Evolutionary conservation across 176 grass and related monocot species (phyloP).

Genomic region (Poa pratensis): DNA sequence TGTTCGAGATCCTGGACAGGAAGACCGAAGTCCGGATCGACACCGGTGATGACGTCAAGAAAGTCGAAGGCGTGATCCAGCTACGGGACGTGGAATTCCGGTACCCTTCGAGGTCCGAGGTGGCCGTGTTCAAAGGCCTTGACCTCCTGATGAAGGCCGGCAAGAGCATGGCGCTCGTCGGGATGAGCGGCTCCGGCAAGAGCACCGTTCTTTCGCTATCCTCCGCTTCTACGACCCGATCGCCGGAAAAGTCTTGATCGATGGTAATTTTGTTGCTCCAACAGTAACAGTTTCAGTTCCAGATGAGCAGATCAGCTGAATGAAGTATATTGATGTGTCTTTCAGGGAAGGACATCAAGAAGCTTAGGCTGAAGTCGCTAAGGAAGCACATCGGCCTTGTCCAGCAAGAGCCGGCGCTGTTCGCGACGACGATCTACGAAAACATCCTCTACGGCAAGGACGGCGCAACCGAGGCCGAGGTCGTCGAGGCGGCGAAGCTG

Average conservation of each 20-base stretch:
- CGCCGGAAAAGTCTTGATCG: conserved; percentile 84
- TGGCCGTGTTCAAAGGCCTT: conserved; percentile 76
- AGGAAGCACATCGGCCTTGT: conserved; percentile 88
- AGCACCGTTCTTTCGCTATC: conserved; percentile 84
- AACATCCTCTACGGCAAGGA: conserved; percentile 98
- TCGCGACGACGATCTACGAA: conserved; percentile 90
- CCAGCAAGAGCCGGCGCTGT: conserved; percentile 92
- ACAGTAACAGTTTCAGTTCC: background rate
- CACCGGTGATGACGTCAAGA: conserved; percentile 69
- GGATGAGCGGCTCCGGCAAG: conserved; percentile 96
- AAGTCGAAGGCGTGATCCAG: conserved; percentile 74
- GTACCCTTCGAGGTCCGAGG: conserved; percentile 83
- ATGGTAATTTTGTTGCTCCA: conserved; percentile 48
- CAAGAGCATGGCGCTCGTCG: conserved; percentile 97
- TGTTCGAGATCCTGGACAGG: conserved; percentile 89
- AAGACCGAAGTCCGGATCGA: conserved; percentile 77
- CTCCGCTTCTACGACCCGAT: conserved; percentile 81
- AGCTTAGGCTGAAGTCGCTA: conserved; percentile 74
- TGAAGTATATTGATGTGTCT: background rate
- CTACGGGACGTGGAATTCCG: conserved; percentile 73
- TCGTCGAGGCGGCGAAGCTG: conserved; percentile 77
- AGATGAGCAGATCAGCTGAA: background rate
- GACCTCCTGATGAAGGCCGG: conserved; percentile 84
- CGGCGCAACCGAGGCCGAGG: conserved; percentile 70
- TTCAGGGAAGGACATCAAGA: conserved; percentile 93